A percentile compares a stretch with the other conserved stretches of the same genome.
These are phyloP conservation scores for Akebia trifoliata DNA, from an alignment of 164 flowering plant genomes.

Conservation along the genomic window DNA sequence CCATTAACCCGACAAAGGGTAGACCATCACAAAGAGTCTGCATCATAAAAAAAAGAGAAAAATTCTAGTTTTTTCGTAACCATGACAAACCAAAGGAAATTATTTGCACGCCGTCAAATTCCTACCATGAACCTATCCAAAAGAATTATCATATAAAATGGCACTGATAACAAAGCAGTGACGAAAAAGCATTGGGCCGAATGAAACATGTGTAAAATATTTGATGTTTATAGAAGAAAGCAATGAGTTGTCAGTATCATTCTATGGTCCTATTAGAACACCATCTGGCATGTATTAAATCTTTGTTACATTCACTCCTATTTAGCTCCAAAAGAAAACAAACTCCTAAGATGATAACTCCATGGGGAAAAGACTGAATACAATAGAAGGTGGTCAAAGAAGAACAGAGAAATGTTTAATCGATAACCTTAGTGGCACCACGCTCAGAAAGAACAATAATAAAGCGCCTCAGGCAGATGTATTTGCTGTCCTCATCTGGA, in stretches of 20 bases:
- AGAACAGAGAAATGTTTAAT: background rate
- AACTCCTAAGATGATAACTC: background rate
- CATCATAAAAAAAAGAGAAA: conserved; percentile 8
- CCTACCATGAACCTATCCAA: no score
- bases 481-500: conserved; percentile 92
- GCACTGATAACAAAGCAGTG: no score
- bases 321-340: no score
- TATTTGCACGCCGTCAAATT: background rate
- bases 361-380: background rate
- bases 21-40: conserved; percentile 85
- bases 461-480: conserved; percentile 86
- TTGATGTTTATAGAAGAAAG: background rate
- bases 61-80: background rate
- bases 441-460: conserved; percentile 84
- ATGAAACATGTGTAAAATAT: background rate
- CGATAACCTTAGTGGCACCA: conserved; percentile 68
- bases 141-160: no score
- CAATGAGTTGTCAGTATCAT: background rate
- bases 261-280: background rate
- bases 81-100: background rate
- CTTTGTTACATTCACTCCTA: no score
- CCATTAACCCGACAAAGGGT: conserved; percentile 81
- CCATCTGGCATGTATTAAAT: no score
- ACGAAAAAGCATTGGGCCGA: no score
- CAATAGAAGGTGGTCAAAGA: background rate